Base-by-base conservation (phyloP, 2,329 filamentous ascomycete genomes). In the Xylaria sp. region DNA sequence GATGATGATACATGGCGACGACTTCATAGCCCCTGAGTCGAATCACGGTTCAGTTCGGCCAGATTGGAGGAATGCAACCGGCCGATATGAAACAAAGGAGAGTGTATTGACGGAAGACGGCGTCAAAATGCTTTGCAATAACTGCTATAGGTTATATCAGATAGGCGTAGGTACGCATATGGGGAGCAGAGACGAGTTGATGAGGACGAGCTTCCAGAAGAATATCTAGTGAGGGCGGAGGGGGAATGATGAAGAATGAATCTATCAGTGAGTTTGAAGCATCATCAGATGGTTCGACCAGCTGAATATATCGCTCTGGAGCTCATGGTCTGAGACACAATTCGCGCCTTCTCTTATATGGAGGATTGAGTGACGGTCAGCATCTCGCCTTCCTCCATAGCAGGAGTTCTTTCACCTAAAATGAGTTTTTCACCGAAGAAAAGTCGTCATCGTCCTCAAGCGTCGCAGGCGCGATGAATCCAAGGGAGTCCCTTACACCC, bases 91-190 rank as follows among this genome's bases (percentile, higher is more conserved):
- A 54, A 34, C 64, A 59, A 44, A 55, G 57, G 57, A 18, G 56
- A 44, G 46, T 60, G 18, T 60, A 19, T 61, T 54, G 59, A 57
- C 59, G 60, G 47, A 42, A 55, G 48, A 65, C 34, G 54, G 63
- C 57, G 52, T 16, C 47, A 51, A 23, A 68, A 63, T 19, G 63
- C 61, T 63, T 63, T 65, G 54, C 59, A 65, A 55, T 66, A 67
- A 52, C 64, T 48, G 39, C 57, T 59, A 50, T 57, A 63, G 54
- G 55, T 57, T 59, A 19, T 63, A 64, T 49, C 54, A 46, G 13
- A 8, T 39, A 35, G 42, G 51, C 39, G n/a, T 47, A 54, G 57
- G 55, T 42, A 30, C 2, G 35, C 7, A 59, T 47, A 18, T 23
- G 18, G 9, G 47, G 7, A 23, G 6, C 11, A 46, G 42, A 46